phyloP scores from a whole-genome alignment of 148 eudicot species.

The Amaranthus cruentus region DNA sequence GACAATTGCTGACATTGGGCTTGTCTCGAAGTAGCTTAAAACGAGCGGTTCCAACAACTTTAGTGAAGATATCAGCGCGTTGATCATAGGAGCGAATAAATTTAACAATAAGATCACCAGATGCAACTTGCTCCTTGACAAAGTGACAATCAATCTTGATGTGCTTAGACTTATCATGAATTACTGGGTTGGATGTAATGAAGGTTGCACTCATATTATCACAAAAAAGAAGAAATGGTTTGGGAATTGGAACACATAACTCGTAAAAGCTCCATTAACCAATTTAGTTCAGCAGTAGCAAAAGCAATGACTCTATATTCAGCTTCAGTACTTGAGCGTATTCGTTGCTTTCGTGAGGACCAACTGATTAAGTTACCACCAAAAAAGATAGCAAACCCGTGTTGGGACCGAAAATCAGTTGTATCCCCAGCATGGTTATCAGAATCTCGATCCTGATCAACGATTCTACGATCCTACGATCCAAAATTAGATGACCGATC shows the following conservation, averaged over 20 bases:
- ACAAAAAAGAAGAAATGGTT: neutral
- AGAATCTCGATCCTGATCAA: no score
- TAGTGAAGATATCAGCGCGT: neutral
- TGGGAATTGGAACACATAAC: neutral
- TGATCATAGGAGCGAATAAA: neutral
- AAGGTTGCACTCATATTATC: neutral
- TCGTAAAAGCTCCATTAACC: neutral
- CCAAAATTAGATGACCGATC: no score
- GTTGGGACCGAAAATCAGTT: neutral
- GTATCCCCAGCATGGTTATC: neutral
- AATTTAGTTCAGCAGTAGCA: neutral
- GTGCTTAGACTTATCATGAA: neutral
- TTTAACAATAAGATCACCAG: neutral
- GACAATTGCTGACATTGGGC: neutral
- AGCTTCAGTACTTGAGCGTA: neutral
- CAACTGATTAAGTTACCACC: neutral
- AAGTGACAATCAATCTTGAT: conserved; percentile 5
- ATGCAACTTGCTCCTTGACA: neutral
- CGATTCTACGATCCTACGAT: no score
- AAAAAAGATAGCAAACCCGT: neutral
- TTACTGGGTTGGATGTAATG: neutral
- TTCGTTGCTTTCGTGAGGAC: conserved; percentile 4
- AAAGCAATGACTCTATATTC: neutral
- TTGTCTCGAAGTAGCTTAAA: neutral
- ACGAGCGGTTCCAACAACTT: neutral